Base-by-base conservation (phyloP, 1,284 basidiomycete genomes). In the Bondarzewia mesenterica region DNA sequence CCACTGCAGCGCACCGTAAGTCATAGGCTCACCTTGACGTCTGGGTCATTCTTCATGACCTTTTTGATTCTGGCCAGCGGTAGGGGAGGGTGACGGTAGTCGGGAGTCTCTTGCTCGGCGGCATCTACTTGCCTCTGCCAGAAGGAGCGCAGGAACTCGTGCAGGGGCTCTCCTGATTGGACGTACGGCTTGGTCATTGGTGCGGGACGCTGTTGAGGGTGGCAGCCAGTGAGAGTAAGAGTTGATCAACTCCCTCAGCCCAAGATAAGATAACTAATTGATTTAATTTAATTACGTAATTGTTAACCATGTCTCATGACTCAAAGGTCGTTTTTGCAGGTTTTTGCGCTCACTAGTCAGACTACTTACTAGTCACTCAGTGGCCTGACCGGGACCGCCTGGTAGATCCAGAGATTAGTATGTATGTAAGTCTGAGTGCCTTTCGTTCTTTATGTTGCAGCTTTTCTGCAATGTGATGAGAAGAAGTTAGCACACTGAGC, bases 21-120 rank as follows among this genome's bases (percentile, higher is more conserved):
- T 36, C 25, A 41, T 25, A 23, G 14, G 64, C 79, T 60, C 61
- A 92, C 91, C 75, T 92, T 93, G 54, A 96, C 91, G 58, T 95
- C 92, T 20, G 92, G 92, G 71, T 96, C 93, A 64, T 86, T 93
- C 75, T 96, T 96, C 90, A 96, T 96, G 54, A 96, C 93, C 66
- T 96, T 95, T 73, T 96, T 96, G 59, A 96, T 95, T 61, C 93
- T 74, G 14, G 93, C 93, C 27, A 96, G 70, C 5, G 90, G 89
- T n/a, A 93, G 70, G 5, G 86, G 82, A 0, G 89, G 89, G 60
- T 91, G 89, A 51, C 88, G 75, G 58, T 89, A 90, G 64, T 92
- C 89, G 29, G 86, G 85, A 0, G 81, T 85, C 60, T 89, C 85
- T 58, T 84, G 77, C 62, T 92, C 89, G 0, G 88, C 88, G 4